Evolutionary conservation across 192 early-diverging fungal species (phyloP).

Genomic region (Coemansia sp.): DNA sequence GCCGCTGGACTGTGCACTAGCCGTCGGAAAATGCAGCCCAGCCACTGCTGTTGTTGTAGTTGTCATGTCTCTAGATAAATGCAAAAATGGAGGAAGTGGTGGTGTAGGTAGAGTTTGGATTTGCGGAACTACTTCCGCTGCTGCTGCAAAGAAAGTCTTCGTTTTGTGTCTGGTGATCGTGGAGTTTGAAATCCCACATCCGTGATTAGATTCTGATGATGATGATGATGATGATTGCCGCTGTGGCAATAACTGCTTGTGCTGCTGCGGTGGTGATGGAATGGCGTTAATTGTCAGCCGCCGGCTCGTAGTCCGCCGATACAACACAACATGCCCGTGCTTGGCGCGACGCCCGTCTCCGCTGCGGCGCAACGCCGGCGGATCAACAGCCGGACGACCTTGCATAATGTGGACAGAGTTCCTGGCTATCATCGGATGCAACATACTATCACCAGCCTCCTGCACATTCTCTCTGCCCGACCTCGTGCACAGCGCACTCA

Average conservation of each 20-base stretch:
- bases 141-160: not conserved
- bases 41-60: not conserved
- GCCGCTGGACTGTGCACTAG: conserved; percentile 29
- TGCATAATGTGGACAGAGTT: conserved; percentile 44
- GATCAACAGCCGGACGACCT: no score
- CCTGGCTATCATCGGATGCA: conserved; percentile 1
- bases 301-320: no score
- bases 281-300: no score
- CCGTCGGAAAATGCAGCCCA: not conserved
- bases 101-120: not conserved
- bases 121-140: not conserved
- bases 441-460: not conserved
- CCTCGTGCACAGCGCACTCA: conserved; percentile 12
- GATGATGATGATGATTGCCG: not conserved
- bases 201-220: not conserved
- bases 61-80: not conserved
- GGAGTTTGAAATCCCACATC: not conserved
- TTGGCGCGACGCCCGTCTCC: not conserved
- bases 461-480: no score
- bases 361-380: not conserved
- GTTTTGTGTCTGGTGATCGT: not conserved
- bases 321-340: not conserved
- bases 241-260: not conserved
- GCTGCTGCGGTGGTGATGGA: not conserved
- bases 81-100: not conserved